Evolutionary conservation across 192 early-diverging fungal species (phyloP), one percentile per base, ranked within the genome.

Genomic region (Allomyces arbusculus): DNA sequence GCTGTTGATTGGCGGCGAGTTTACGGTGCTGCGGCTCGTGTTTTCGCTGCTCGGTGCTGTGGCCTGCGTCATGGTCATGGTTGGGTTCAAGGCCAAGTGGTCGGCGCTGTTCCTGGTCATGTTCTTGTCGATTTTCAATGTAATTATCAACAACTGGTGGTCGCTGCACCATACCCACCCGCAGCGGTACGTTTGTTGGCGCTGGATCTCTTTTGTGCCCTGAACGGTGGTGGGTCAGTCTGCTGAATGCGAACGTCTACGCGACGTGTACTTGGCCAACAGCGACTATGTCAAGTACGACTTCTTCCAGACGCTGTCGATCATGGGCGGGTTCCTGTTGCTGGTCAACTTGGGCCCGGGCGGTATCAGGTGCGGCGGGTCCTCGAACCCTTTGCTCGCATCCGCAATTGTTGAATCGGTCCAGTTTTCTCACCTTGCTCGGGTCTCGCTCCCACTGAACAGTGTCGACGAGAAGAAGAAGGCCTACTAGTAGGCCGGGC

Each of bases 1-100:
- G 24, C 94, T 92, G 70, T 77, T 89, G 44, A 87, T 95, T 71
- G 84, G 86, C 23, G 95, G 94, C 33, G 77, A 89, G 40, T 88
- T 90, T 73, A 80, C 88, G 8, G 2, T 89, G 8, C 72, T 82
- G 25, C 82, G 94, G 16, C 50, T 86, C 20, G 61, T 85, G 44
- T 84, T 93, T 12, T 84, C 88, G 14, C 25, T 85, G 23, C 76
- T 95, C 24, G 88, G 87, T 23, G 75, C 91, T 25, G 73, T 84
- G 26, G 91, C 92, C 61, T 94, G 91, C 72, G 70, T 94, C 58
- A 90, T 95, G 90, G 90, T 98, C 24, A 92, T 89, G 3, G 84
- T 98, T 40, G 95, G 95, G 0, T 98, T 97, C 80, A 98, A 97
- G 77, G 92, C 95, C 45, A 94, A 91, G 79, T 91, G 83, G 81